Base-by-base conservation (phyloP, 768 basidiomycete genomes). In the Boletus patriciae region DNA sequence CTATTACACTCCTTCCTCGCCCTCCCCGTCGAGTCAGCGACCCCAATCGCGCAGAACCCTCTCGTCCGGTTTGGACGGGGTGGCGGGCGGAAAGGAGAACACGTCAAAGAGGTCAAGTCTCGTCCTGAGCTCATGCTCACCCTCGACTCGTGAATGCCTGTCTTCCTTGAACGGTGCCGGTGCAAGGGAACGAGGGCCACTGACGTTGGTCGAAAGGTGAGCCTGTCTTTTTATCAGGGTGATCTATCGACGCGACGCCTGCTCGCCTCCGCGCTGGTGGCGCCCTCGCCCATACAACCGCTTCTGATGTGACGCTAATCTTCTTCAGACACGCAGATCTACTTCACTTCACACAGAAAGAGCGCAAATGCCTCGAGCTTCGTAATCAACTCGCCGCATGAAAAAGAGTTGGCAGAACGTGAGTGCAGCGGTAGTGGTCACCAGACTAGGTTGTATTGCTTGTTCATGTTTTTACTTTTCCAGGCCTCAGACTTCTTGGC, bases 311-410 rank as follows among this genome's bases (percentile, higher is more conserved):
- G 44, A 34, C 36, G 42, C 49, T 51, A 6, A 61, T 37, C 12
- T 18, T 29, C 15, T 33, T 29, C 59, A 93, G 92, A 64, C 89
- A 94, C 63, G 84, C 86, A 7, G 91, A 92, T 52, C 74, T 94
- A 3, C 74, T 93, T n/a, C 87, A 82, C 31, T 87, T 94, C 49
- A 91, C 92, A 0, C 90, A 92, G 72, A 92, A 93, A 61, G 92
- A 93, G 68, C 83, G 88, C 0, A 88, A 85, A 68, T 92, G 89
- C 62, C 80, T 93, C 40, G 91, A 94, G 55, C 77, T 93, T 43
- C 84, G 90, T 18, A 82, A 86, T 6, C 89, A 90, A 61, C 82
- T 94, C 3, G 78, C 80, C 9, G 66, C 88, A 92, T 61, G 92
- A 94, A 73, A 79, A 78, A 3, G 92, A 92, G 65, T 78, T 93